phyloP scores from a whole-genome alignment of 805 yeast genomes.

The Myxozyma udenii region DNA sequence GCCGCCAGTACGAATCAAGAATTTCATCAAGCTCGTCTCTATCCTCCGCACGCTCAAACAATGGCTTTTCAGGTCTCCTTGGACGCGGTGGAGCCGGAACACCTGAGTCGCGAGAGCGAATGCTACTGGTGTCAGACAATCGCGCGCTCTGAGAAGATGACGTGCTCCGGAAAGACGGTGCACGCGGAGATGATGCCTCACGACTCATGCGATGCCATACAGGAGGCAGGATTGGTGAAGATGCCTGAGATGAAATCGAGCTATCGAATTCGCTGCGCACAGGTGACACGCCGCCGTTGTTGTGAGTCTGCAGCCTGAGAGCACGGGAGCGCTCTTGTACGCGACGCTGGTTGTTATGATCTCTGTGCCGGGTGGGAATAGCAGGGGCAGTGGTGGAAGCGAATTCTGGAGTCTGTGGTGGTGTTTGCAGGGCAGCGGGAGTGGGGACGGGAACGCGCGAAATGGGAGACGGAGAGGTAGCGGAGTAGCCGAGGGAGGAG shows the following conservation, averaged over 20 bases:
- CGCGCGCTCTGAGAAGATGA: background rate
- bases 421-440: background rate
- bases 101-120: background rate
- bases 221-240: constrained; percentile 1
- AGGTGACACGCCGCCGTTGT: constrained; percentile 1
- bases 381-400: background rate
- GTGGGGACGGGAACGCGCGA: constrained; percentile 2
- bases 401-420: constrained; percentile 1
- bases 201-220: no score
- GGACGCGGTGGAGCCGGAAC: constrained; percentile 22
- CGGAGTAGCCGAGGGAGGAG: background rate
- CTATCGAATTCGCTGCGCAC: background rate
- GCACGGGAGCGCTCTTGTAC: background rate
- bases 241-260: constrained; percentile 4
- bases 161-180: constrained; percentile 1
- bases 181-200: background rate
- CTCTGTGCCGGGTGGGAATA: no score
- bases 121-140: background rate
- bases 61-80: constrained; percentile 13
- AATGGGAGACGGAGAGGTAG: constrained; percentile 1
- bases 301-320: background rate
- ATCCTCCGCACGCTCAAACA: constrained; percentile 14
- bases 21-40: constrained; percentile 12
- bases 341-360: no score
- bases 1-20: constrained; percentile 17